Evolutionary conservation across 768 basidiomycete genomes (phyloP), one percentile per base, ranked within the genome.

Genomic region (Termitomyces sp.): DNA sequence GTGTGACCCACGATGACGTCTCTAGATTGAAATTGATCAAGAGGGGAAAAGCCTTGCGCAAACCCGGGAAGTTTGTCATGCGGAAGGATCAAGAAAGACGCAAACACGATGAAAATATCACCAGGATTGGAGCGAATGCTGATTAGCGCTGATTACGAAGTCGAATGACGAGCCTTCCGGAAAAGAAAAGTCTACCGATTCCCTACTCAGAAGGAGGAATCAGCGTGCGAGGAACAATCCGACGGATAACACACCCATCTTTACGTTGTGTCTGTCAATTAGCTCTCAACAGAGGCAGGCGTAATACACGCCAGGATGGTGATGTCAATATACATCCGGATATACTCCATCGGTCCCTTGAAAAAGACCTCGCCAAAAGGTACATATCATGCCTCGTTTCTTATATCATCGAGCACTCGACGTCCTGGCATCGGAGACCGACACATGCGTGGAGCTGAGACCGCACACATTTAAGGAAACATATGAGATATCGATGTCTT

Each of bases 381-480:
- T 24, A 64, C 4, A 30, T 30, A 30, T 49, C 67, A 86, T 72
- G 3, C 82, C 83, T 57, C 81, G 76, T 58, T 74, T 80, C 60
- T 74, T 67, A 67, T 86, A 87, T 82, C 84, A 86, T 26, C 14
- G 24, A 26, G 53, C 57, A 39, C 18, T 60, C 22, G 56, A 56
- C 18, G 53, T 67, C 60, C 84, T 69, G 22, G 84, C 85, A 64
- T 86, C 84, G 70, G 84, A 86, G 87, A 6, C 82, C 68, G 13
- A 77, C 63, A 6, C 60, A 62, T n/a, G 72, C 79, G 20, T 72
- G 73, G 50, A 77, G 63, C 48, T 80, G 73, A n/a, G 71, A 68
- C 61, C 67, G 69, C 22, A 77, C 78, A 32, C 26, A 37, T 40
- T 55, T 40, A 27, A 57, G 13, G 18, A 69, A 72, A 62, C 78